phyloP scores from a whole-genome alignment of 2,329 filamentous ascomycete genomes.

The Aureobasidium uvarum region DNA sequence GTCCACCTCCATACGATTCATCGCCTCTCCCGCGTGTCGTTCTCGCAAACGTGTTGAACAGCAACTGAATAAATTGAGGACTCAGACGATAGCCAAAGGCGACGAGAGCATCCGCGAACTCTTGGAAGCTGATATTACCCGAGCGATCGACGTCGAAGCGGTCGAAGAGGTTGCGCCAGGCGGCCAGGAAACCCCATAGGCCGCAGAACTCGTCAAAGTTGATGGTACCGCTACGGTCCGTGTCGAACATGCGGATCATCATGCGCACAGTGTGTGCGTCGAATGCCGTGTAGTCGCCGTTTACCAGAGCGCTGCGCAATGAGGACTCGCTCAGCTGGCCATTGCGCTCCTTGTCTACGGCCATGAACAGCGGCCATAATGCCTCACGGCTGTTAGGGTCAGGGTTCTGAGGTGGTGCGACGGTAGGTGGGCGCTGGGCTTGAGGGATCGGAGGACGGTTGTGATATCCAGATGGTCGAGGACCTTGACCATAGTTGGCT shows the following conservation, averaged over 20 bases:
- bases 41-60: slow-evolving; percentile 84
- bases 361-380: slow-evolving; percentile 80
- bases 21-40: slow-evolving; percentile 39
- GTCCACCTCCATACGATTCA: slow-evolving; percentile 33
- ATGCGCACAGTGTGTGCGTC: slow-evolving; percentile 92
- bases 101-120: slow-evolving; percentile 87
- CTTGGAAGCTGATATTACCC: slow-evolving; percentile 79
- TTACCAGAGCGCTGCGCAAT: slow-evolving; percentile 85
- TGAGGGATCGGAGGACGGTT: slow-evolving; percentile 57
- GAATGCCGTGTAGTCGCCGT: slow-evolving; percentile 93
- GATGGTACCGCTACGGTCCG: slow-evolving; percentile 82
- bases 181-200: slow-evolving; percentile 91
- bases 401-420: slow-evolving; percentile 50
- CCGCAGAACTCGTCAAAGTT: slow-evolving; percentile 96
- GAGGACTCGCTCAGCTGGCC: slow-evolving; percentile 84
- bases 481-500: slow-evolving; percentile 53
- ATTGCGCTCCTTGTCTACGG: slow-evolving; percentile 81
- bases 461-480: slow-evolving; percentile 61
- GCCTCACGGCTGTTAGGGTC: slow-evolving; percentile 65
- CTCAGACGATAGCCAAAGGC: slow-evolving; percentile 91
- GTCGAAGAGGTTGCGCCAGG: slow-evolving; percentile 93
- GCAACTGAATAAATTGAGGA: slow-evolving; percentile 73
- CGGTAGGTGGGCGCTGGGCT: slow-evolving; percentile 47
- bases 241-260: slow-evolving; percentile 99
- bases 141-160: slow-evolving; percentile 85